A percentile compares a stretch with the other conserved stretches of the same genome.
phyloP scores from a whole-genome alignment of 2,329 filamentous ascomycete species.

The Dothideomycetidae sp. region DNA sequence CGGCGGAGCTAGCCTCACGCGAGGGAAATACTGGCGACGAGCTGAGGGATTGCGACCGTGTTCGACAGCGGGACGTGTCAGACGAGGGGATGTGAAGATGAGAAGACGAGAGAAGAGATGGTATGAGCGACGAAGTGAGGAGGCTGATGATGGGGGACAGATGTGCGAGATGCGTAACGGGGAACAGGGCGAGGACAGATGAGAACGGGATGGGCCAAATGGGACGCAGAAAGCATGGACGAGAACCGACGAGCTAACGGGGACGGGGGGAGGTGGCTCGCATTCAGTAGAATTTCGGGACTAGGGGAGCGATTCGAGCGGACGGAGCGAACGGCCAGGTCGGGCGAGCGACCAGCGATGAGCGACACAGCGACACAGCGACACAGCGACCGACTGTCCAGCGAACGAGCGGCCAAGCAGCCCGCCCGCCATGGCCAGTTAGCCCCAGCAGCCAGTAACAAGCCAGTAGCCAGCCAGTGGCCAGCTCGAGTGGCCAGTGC shows the following conservation, averaged over 20 bases:
- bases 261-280: background rate
- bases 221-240: background rate
- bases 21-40: background rate
- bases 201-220: background rate
- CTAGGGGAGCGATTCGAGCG: background rate
- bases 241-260: background rate
- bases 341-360: slow-evolving; percentile 4
- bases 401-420: too few species aligned
- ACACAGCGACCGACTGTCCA: too few species aligned
- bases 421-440: too few species aligned
- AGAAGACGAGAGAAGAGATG: background rate
- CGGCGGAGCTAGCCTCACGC: background rate
- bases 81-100: too few species aligned
- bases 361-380: too few species aligned
- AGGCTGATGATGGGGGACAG: slow-evolving; percentile 2
- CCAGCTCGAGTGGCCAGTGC: background rate
- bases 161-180: slow-evolving; percentile 1
- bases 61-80: too few species aligned
- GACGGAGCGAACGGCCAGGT: background rate
- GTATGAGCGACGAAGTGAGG: slow-evolving; percentile 7
- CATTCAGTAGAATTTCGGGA: too few species aligned
- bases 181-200: slow-evolving; percentile 5
- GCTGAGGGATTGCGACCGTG: background rate
- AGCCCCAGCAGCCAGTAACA: too few species aligned
- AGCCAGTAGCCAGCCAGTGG: too few species aligned